Percentiles rank a stretch among this genome's conserved stretches.
Evolutionary conservation across 495 filamentous ascomycete species (phyloP).

Genomic region (Tetracladium setigerum): DNA sequence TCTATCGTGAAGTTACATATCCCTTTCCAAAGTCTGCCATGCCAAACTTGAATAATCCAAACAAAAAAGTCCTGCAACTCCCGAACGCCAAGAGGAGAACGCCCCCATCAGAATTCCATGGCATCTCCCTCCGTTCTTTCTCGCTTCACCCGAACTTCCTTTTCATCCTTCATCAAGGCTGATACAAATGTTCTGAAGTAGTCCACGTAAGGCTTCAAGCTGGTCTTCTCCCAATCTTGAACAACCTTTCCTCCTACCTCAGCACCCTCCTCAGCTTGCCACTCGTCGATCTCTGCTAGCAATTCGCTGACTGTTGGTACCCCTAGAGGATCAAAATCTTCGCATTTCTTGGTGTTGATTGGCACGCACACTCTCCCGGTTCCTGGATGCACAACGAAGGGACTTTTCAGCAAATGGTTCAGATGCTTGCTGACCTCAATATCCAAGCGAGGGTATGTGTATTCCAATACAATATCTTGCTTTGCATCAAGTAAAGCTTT

Average conservation of each 20-base stretch:
- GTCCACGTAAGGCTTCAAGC: constrained; percentile 86
- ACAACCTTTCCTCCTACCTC: constrained; percentile 34
- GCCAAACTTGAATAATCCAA: too few species aligned
- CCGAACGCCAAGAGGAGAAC: too few species aligned
- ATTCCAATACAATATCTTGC: constrained; percentile 90
- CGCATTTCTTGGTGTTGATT: constrained; percentile 62
- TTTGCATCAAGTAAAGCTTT: constrained; percentile 74
- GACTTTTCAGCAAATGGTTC: constrained; percentile 93
- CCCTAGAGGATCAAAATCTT: constrained; percentile 76
- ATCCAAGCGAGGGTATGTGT: constrained; percentile 96
- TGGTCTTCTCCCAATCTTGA: constrained; percentile 94
- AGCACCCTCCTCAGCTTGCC: constrained; percentile 39
- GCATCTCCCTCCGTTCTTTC: constrained; percentile 42
- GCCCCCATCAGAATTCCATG: constrained; percentile 51
- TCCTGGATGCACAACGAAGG: constrained; percentile 92
- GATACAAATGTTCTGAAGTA: constrained; percentile 78
- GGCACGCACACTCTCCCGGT: constrained; percentile 94
- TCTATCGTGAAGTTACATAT: too few species aligned
- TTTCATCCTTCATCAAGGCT: constrained; percentile 73
- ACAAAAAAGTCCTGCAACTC: too few species aligned
- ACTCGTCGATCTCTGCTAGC: constrained; percentile 73
- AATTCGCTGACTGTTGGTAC: constrained; percentile 83
- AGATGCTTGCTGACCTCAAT: constrained; percentile 94
- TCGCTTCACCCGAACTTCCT: constrained; percentile 62
- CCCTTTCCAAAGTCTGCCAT: too few species aligned